Base-by-base conservation (phyloP, 441 rosid species). In the Erodium texanum region DNA sequence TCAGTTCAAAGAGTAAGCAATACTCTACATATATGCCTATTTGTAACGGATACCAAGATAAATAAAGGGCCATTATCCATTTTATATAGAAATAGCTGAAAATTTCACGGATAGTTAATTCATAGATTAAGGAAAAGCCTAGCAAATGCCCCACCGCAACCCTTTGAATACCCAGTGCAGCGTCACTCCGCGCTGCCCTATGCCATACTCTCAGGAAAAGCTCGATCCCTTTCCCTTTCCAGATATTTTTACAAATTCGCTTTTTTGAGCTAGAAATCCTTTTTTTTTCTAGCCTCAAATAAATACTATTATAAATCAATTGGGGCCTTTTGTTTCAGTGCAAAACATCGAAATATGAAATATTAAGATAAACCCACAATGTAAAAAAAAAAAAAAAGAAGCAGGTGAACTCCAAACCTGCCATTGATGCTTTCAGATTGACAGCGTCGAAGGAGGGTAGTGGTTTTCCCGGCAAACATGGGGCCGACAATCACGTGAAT, bases 401-500 rank as follows among this genome's bases (percentile, higher is more conserved):
- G 5, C 66, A 52, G 10, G 2, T 1, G 29, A 14, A 14, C 56
- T 5, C 24, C 68, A 59, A 76, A 90, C 96, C 98, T 92, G 85
- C 79, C 82, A 45, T 69, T 73, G 50, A 67, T 66, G 67, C 72
- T 84, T 73, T 88, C 92, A 3, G 81, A 38, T 34, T 84, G 87
- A 65, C 90, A 78, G 32, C 92, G 83, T 27, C 79, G 89, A 20
- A 92, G 92, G 75, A 90, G 87, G 0, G 82, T 74, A 59, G 89
- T 87, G 5, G 98, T 89, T 71, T 87, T 86, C 3, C 87, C 92
- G 54, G 95, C 82, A 64, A 87, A 89, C 89, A 84, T 83, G 11
- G 90, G 87, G 22, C 81, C 98, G 11, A 88, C 84, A 19, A 88
- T 85, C 75, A 88, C 96, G 75, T 90, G 96, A 71, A 88, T 77